phyloP scores from a whole-genome alignment of 1,284 basidiomycete genomes.

The Malassezia cuniculi region DNA sequence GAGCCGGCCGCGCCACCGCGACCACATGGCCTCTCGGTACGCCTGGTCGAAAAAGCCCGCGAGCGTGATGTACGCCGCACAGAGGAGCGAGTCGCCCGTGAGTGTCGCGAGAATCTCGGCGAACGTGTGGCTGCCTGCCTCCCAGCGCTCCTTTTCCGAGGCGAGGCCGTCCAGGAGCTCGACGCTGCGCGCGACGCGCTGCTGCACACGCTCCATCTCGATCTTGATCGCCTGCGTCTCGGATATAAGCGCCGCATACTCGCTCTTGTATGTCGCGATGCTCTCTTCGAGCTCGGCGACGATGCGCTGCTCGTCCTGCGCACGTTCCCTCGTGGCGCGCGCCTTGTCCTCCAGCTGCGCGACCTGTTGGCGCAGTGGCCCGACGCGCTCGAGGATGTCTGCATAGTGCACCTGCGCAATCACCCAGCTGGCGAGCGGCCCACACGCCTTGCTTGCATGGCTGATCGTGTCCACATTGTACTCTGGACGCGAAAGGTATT shows the following conservation, averaged over 20 bases:
- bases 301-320: conserved; percentile 74
- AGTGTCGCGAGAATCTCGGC: conserved; percentile 98
- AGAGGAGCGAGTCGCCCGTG: conserved; percentile 88
- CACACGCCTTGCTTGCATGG: conserved; percentile 89
- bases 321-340: conserved; percentile 82
- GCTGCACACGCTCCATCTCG: conserved; percentile 95
- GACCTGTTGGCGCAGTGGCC: conserved; percentile 89
- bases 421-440: conserved; percentile 95
- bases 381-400: conserved; percentile 93
- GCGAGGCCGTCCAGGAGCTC: conserved; percentile 85
- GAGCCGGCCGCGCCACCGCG: conserved; percentile 81
- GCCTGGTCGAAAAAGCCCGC: conserved; percentile 98
- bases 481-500: conserved; percentile 77
- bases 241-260: conserved; percentile 91
- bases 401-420: conserved; percentile 95
- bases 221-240: conserved; percentile 92
- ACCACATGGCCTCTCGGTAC: conserved; percentile 94
- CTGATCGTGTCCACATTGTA: conserved; percentile 95
- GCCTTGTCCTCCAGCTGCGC: conserved; percentile 82
- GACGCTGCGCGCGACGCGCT: conserved; percentile 93
- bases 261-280: conserved; percentile 88
- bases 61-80: conserved; percentile 91
- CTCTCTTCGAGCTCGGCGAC: conserved; percentile 83
- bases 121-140: conserved; percentile 84
- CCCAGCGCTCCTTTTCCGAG: conserved; percentile 89